Conservation (phyloP, 257 asterid species). For the Thymus mandschuricus region DNA sequence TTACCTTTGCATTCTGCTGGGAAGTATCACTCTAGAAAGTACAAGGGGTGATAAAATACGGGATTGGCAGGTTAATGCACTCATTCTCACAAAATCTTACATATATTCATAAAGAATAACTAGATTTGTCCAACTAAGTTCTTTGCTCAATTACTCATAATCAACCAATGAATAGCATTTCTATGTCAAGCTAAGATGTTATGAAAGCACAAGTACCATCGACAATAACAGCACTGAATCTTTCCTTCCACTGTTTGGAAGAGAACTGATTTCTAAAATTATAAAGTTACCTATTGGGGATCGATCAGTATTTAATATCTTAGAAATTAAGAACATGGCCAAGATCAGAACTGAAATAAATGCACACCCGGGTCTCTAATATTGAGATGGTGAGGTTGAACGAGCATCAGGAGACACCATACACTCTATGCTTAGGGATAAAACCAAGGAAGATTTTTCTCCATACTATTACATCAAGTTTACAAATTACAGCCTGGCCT, state of each 20-base stretch:
- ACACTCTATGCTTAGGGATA: constrained; percentile 4
- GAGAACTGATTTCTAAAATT: neutral
- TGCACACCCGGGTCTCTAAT: neutral
- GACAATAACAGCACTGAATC: neutral
- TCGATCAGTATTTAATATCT: neutral
- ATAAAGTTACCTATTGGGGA: neutral
- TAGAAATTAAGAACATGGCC: neutral
- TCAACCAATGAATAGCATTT: too few species aligned
- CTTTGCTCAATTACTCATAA: neutral
- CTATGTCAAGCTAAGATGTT: too few species aligned
- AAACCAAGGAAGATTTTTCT: constrained; percentile 13
- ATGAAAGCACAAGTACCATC: too few species aligned
- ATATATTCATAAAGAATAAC: constrained; percentile 6
- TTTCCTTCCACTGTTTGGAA: constrained; percentile 1
- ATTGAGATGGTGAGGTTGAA: constrained; percentile 9
- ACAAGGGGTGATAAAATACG: neutral
- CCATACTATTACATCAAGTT: neutral
- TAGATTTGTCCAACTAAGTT: constrained; percentile 9
- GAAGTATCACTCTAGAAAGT: neutral
- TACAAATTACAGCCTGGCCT: neutral
- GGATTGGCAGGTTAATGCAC: neutral
- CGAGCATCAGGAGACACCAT: neutral
- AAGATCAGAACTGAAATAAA: constrained; percentile 9
- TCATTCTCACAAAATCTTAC: neutral
- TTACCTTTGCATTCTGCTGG: neutral